phyloP scores from a whole-genome alignment of 805 yeast genomes.

The Saturnispora diversa region DNA sequence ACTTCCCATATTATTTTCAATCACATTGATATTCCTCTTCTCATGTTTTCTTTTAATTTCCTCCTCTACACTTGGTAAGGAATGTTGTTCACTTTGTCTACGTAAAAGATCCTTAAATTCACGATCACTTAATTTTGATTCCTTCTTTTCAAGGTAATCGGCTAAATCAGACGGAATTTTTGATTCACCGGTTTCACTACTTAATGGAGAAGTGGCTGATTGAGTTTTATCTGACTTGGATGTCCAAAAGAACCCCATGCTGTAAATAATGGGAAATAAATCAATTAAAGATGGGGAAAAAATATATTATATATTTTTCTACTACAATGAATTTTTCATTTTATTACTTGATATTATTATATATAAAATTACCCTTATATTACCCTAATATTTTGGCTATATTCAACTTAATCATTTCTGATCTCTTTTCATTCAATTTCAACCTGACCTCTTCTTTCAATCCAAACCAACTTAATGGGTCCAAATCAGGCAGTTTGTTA shows the following conservation, averaged over 20 bases:
- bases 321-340: no score
- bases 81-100: conserved; percentile 11
- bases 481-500: conserved; percentile 41
- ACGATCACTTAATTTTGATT: conserved; percentile 25
- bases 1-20: background rate
- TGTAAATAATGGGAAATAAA: background rate
- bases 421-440: conserved; percentile 11
- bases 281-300: background rate
- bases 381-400: background rate
- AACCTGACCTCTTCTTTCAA: conserved; percentile 10
- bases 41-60: conserved; percentile 3
- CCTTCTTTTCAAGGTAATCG: conserved; percentile 21
- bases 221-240: conserved; percentile 6
- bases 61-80: conserved; percentile 9
- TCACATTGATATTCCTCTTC: conserved; percentile 2
- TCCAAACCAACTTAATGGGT: conserved; percentile 29
- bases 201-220: background rate
- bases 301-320: background rate
- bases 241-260: conserved; percentile 18
- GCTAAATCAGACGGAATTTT: conserved; percentile 23
- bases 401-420: conserved; percentile 5
- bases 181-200: background rate
- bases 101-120: conserved; percentile 25
- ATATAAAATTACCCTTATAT: no score
- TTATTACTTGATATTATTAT: no score